Base-by-base conservation (phyloP, 192 early-diverging fungal species). In the Thamnidium elegans region DNA sequence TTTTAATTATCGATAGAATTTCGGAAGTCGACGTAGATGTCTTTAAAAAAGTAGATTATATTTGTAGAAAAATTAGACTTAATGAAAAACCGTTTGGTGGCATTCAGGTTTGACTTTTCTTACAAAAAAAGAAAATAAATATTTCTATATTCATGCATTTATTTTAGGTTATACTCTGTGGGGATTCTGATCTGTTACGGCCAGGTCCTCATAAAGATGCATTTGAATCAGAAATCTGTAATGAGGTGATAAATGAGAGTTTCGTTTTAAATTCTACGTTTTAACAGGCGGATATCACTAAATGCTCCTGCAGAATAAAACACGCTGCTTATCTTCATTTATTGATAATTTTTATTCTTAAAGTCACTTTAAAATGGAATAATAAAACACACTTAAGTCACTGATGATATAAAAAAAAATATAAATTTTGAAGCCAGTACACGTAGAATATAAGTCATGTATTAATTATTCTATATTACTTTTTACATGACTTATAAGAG, bases 171-270 rank as follows among this genome's bases (percentile, higher is more conserved):
- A 75, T 88, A 51, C 60, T 87, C 19, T 85, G 87, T 0, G 90
- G 90, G 0, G 90, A 92, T 34, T 92, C 91, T 61, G 91, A 86
- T 66, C 90, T 90, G 72, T 70, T 92, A 32, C 90, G 89, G 42
- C 90, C 90, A 2, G 88, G 90, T 7, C 60, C 79, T 26, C 26
- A 3, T 13, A 79, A 77, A 46, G 60, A 56, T 65, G 81, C 81
- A 15, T 90, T 90, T 65, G 87, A 92, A 52, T 69, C 84, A 14
- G 52, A 75, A 11, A 71, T 77, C 14, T 92, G 90, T 89, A 36
- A 52, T 9, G 55, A 17, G 32, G 77, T 79, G 0, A 72, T 91
- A 13, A 46, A 70, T 5, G 53, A 72, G 20, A 84, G 82, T 9
- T 77, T 90, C 53, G 74, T 89, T 70, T 62, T 97, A 58, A 86